Percentiles rank a stretch among this genome's conserved stretches.
These are phyloP conservation scores for Jaltomata sinuosa DNA, from an alignment of 257 asterid species.

Conservation along the genomic window DNA sequence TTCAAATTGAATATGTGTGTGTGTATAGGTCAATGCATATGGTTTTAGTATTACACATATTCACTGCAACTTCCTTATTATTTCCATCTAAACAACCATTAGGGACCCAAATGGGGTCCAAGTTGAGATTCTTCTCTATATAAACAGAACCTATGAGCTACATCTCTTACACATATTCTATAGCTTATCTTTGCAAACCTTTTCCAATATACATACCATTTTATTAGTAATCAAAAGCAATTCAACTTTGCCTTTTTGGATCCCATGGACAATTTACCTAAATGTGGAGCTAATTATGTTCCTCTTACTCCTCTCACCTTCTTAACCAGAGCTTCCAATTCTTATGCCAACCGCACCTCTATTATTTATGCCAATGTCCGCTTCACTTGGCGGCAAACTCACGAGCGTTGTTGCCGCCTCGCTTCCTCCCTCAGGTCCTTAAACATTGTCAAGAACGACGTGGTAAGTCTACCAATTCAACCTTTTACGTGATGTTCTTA, in stretches of 20 bases:
- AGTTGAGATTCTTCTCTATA: not conserved
- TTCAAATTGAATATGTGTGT: not conserved
- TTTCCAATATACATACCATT: not conserved
- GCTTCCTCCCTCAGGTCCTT: slow-evolving; percentile 58
- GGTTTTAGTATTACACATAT: not conserved
- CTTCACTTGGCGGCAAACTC: slow-evolving; percentile 71
- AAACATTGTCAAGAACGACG: slow-evolving; percentile 44
- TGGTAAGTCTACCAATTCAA: slow-evolving; percentile 31
- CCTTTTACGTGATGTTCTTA: not conserved
- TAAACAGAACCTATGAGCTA: not conserved
- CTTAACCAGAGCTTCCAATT: slow-evolving; percentile 53
- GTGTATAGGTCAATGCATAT: not conserved
- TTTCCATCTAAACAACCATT: not conserved
- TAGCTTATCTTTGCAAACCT: not conserved
- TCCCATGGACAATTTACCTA: slow-evolving; percentile 46
- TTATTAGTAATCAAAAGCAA: not conserved
- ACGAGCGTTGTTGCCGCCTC: slow-evolving; percentile 60
- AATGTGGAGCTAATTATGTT: slow-evolving; percentile 62
- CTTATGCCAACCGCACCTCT: slow-evolving; percentile 46
- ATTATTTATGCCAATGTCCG: slow-evolving; percentile 33
- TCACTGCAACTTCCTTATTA: not conserved
- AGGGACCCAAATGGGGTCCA: not conserved
- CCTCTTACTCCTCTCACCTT: slow-evolving; percentile 68
- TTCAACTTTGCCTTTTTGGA: not conserved
- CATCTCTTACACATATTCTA: not conserved